These are phyloP conservation scores for Tilletiopsis washingtonensis DNA, from an alignment of 1,284 basidiomycete genomes.

Conservation along the genomic window DNA sequence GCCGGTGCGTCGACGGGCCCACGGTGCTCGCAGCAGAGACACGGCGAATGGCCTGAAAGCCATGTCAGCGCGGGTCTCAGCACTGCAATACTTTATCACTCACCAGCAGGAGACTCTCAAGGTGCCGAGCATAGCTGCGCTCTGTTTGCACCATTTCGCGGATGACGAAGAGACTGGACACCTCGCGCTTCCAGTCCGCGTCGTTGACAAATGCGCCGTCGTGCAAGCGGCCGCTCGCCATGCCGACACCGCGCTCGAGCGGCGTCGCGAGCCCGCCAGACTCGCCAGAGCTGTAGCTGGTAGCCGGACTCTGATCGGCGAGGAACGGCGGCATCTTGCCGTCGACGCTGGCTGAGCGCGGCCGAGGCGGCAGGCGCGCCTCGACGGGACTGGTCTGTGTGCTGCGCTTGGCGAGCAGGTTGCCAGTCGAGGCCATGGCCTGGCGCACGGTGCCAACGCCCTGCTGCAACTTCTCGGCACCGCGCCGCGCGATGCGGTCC, in stretches of 20 bases:
- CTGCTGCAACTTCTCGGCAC: background rate
- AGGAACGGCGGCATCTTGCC: too few species aligned
- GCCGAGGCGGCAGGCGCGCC: too few species aligned
- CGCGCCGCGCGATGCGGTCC: conserved; percentile 20
- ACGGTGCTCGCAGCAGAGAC: conserved; percentile 1
- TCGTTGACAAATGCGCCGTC: conserved; percentile 36
- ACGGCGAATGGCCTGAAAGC: background rate
- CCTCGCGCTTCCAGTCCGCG: conserved; percentile 44
- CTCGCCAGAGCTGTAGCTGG: background rate
- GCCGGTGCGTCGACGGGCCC: background rate
- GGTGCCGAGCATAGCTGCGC: conserved; percentile 36
- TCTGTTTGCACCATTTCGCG: conserved; percentile 44
- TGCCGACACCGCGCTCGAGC: conserved; percentile 29
- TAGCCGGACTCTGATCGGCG: background rate
- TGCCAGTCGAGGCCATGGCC: too few species aligned
- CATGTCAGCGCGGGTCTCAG: too few species aligned
- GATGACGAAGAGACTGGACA: conserved; percentile 42
- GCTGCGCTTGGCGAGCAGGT: too few species aligned
- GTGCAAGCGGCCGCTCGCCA: conserved; percentile 30
- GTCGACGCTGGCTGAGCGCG: background rate
- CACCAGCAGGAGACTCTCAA: conserved; percentile 32
- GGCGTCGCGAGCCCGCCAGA: conserved; percentile 1
- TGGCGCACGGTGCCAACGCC: background rate
- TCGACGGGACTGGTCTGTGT: too few species aligned
- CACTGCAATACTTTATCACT: too few species aligned